These are phyloP conservation scores for Starmerella bombi DNA, from an alignment of 805 yeast genomes.

Conservation along the genomic window DNA sequence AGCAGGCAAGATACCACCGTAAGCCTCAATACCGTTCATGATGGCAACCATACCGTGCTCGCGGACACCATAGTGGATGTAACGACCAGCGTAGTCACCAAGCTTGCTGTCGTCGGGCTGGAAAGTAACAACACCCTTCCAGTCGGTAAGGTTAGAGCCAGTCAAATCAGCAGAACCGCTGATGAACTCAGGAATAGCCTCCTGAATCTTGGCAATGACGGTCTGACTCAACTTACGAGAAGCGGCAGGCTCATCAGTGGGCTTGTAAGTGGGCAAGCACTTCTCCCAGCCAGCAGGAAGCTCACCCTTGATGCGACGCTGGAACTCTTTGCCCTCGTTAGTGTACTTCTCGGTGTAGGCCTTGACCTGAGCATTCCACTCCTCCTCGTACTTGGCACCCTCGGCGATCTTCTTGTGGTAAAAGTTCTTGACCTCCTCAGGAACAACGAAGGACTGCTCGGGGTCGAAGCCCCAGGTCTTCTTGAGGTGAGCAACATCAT, in stretches of 20 bases:
- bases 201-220: constrained; percentile 49
- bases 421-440: constrained; percentile 66
- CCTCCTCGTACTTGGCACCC: constrained; percentile 55
- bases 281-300: constrained; percentile 76
- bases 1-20: constrained; percentile 69
- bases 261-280: constrained; percentile 63
- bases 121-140: constrained; percentile 75
- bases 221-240: constrained; percentile 88
- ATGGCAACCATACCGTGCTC: constrained; percentile 99
- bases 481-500: constrained; percentile 81
- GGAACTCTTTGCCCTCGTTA: constrained; percentile 60
- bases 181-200: constrained; percentile 67
- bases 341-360: constrained; percentile 60
- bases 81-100: constrained; percentile 84
- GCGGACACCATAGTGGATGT: constrained; percentile 95
- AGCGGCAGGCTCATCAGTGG: constrained; percentile 72
- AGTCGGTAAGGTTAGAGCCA: constrained; percentile 89
- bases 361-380: constrained; percentile 59
- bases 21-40: constrained; percentile 93
- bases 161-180: constrained; percentile 99
- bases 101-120: constrained; percentile 63
- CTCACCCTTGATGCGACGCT: constrained; percentile 62
- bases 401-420: constrained; percentile 42
- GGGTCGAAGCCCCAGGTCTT: constrained; percentile 79
- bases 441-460: constrained; percentile 60